phyloP scores from a whole-genome alignment of 192 early-diverging fungal genomes.

The Coemansia sp. region DNA sequence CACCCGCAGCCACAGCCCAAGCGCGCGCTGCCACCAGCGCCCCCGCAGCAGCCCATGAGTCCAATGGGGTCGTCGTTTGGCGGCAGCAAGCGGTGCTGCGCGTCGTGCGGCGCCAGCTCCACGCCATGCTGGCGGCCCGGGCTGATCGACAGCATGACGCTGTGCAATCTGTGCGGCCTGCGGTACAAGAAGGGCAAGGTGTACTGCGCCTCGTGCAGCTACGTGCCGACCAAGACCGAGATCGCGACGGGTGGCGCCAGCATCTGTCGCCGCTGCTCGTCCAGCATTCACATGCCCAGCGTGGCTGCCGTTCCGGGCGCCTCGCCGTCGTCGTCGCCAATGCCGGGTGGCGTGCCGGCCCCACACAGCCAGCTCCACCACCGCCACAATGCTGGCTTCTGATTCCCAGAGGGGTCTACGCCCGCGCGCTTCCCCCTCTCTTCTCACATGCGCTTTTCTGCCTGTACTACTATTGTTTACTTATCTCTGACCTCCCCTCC shows the following conservation, averaged over 20 bases:
- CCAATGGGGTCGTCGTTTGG: neutral
- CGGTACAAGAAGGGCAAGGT: slow-evolving; percentile 61
- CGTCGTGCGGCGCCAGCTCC: slow-evolving; percentile 50
- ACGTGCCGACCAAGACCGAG: slow-evolving; percentile 60
- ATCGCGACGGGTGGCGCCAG: slow-evolving; percentile 55
- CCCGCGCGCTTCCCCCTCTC: neutral
- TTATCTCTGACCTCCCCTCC: neutral
- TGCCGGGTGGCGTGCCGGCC: slow-evolving; percentile 3
- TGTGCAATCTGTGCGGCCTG: slow-evolving; percentile 59
- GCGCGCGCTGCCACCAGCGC: slow-evolving; percentile 12
- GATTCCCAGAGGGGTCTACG: neutral
- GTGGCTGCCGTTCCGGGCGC: neutral
- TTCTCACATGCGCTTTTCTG: neutral
- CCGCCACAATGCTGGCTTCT: slow-evolving; percentile 7
- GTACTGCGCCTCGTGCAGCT: slow-evolving; percentile 52
- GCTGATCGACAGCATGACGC: slow-evolving; percentile 57
- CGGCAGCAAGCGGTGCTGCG: slow-evolving; percentile 47
- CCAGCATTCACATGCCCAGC: slow-evolving; percentile 16
- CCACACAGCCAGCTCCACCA: slow-evolving; percentile 1
- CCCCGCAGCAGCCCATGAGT: neutral
- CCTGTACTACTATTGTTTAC: neutral
- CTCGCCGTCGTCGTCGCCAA: slow-evolving; percentile 4
- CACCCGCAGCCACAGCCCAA: slow-evolving; percentile 8
- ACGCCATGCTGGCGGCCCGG: slow-evolving; percentile 62
- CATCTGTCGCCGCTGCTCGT: slow-evolving; percentile 46